Conservation (phyloP, 2,329 filamentous ascomycete genomes). For the Didymella glomerata region DNA sequence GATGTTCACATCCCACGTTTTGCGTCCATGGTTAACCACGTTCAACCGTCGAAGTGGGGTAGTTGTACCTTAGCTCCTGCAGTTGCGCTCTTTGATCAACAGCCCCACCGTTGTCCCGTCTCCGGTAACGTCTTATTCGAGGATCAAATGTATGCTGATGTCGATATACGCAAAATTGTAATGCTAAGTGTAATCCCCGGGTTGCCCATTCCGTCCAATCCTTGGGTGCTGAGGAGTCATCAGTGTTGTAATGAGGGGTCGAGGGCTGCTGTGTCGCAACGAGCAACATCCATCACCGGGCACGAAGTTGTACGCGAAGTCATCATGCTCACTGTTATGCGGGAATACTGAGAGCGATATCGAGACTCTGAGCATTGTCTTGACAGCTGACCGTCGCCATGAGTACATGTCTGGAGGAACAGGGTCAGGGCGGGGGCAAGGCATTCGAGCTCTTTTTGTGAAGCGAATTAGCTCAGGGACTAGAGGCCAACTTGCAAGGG, state of each 20-base stretch:
- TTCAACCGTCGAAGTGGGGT: conserved; percentile 43
- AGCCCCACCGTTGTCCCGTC: conserved; percentile 8
- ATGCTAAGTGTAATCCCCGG: background rate
- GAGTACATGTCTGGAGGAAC: background rate
- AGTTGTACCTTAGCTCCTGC: conserved; percentile 25
- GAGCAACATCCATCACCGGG: background rate
- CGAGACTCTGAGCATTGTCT: background rate
- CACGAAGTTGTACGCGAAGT: background rate
- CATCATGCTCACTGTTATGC: too few species aligned
- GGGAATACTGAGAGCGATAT: background rate
- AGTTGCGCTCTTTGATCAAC: conserved; percentile 11
- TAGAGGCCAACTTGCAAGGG: background rate
- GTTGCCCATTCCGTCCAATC: conserved; percentile 4
- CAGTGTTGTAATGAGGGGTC: background rate
- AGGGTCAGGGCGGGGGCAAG: background rate
- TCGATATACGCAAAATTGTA: background rate
- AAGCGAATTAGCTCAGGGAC: too few species aligned
- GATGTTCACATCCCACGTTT: conserved; percentile 13
- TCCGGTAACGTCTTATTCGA: conserved; percentile 13
- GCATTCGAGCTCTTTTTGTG: background rate
- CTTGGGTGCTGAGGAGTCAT: background rate
- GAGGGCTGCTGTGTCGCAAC: background rate
- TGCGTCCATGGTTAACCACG: conserved; percentile 26
- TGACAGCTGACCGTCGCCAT: background rate
- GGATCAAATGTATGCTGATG: conserved; percentile 7